Evolutionary conservation across 2,329 filamentous ascomycete species (phyloP).

Genomic region (Apiospora arundinis): DNA sequence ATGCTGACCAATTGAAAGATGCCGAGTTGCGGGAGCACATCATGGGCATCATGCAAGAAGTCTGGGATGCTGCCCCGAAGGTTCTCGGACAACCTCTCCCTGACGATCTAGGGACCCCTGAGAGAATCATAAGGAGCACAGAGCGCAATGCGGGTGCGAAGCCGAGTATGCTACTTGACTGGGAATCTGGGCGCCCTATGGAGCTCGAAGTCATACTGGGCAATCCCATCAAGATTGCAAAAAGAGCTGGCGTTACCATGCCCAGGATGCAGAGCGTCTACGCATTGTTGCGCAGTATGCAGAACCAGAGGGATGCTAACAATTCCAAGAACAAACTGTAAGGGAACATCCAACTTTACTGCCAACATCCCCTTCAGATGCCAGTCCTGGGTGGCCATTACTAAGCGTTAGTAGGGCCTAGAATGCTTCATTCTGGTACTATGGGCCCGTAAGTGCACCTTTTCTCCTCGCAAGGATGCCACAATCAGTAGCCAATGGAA

Average conservation of each 20-base stretch:
- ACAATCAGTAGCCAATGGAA: neutral
- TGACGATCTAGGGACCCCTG: constrained; percentile 63
- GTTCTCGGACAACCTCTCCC: constrained; percentile 69
- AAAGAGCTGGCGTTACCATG: constrained; percentile 67
- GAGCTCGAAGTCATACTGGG: constrained; percentile 77
- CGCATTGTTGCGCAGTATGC: constrained; percentile 67
- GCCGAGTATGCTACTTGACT: constrained; percentile 73
- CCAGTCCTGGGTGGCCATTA: neutral
- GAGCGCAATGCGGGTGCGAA: constrained; percentile 68
- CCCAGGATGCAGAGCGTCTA: constrained; percentile 71
- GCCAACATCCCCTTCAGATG: neutral
- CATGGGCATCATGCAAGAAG: constrained; percentile 72
- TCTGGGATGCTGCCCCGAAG: constrained; percentile 67
- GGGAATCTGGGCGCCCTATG: constrained; percentile 69
- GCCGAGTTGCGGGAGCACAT: constrained; percentile 67
- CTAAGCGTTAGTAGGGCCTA: neutral
- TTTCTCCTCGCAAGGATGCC: neutral
- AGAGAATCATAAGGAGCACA: constrained; percentile 67
- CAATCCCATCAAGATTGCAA: constrained; percentile 71
- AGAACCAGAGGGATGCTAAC: constrained; percentile 55
- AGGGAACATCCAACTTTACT: neutral
- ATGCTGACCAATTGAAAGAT: constrained; percentile 70
- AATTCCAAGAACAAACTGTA: constrained; percentile 36
- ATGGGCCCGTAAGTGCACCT: neutral
- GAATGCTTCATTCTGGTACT: neutral